These are phyloP conservation scores for Cystoderma amianthinum DNA, from an alignment of 768 basidiomycete species.

Conservation along the genomic window DNA sequence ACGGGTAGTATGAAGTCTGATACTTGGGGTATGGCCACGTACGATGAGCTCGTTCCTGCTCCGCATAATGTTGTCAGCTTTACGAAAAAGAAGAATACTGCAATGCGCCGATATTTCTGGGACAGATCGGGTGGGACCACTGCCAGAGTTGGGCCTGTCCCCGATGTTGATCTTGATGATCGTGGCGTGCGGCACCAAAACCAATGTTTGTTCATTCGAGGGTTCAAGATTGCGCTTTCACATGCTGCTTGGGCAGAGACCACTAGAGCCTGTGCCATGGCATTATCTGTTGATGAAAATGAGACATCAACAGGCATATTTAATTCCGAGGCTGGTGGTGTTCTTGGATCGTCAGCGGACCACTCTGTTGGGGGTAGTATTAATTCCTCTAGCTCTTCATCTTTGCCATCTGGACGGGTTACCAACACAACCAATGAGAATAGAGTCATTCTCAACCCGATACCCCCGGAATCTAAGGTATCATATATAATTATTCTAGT, in stretches of 20 bases:
- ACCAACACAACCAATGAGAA: background rate
- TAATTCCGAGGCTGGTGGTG: background rate
- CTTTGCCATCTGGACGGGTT: too few relatives aligned
- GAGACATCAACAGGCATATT: background rate
- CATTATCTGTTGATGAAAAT: background rate
- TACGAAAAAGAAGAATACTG: background rate
- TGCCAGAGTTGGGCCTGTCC: background rate
- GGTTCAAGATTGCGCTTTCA: constrained; percentile 12
- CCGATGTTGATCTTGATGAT: background rate
- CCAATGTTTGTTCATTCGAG: constrained; percentile 21
- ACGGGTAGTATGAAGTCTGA: constrained; percentile 18
- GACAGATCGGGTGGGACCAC: background rate
- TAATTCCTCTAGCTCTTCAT: too few relatives aligned
- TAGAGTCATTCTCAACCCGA: too few relatives aligned
- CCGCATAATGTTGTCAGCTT: constrained; percentile 1
- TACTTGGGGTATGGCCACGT: constrained; percentile 20
- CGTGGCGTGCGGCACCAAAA: constrained; percentile 6
- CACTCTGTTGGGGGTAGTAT: too few relatives aligned
- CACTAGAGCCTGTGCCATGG: background rate
- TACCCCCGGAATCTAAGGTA: background rate
- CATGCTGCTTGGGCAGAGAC: background rate
- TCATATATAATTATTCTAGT: background rate
- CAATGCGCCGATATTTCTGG: background rate
- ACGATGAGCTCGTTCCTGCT: constrained; percentile 9
- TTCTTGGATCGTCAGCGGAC: too few relatives aligned